These are phyloP conservation scores for Cladophialophora yegresii DNA, from an alignment of 2,329 filamentous ascomycete species.

Conservation along the genomic window DNA sequence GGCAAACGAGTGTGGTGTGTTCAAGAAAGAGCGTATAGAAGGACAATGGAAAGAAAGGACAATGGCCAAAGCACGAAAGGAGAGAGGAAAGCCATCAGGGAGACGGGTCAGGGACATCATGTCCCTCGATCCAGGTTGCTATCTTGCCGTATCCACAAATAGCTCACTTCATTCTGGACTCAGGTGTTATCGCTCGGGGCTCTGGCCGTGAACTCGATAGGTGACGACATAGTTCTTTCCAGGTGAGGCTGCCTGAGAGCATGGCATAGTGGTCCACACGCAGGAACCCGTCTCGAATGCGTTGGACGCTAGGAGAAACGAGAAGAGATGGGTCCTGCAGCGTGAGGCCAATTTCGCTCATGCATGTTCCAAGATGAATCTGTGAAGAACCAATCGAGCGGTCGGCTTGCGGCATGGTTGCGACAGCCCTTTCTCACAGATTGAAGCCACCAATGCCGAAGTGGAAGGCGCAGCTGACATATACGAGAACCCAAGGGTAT, in stretches of 20 bases:
- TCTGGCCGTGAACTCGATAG: neutral
- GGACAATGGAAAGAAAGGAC: neutral
- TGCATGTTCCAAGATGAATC: neutral
- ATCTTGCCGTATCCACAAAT: conserved; percentile 4
- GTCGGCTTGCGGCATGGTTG: neutral
- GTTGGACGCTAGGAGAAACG: neutral
- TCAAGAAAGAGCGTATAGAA: neutral
- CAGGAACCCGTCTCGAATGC: neutral
- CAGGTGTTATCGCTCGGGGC: neutral
- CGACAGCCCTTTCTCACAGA: neutral
- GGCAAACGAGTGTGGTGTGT: conserved; percentile 3
- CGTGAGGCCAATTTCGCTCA: conserved; percentile 7
- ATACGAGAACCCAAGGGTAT: neutral
- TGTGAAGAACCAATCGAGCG: neutral
- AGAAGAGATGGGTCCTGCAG: neutral
- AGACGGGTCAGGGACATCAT: neutral
- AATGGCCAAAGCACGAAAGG: neutral
- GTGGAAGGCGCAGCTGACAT: neutral
- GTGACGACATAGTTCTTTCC: neutral
- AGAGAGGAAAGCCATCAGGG: neutral
- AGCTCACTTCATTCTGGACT: neutral
- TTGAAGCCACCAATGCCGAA: neutral
- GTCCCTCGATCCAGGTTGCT: neutral
- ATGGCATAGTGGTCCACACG: neutral
- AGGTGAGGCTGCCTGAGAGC: neutral